Conservation (phyloP, 2,329 filamentous ascomycete genomes). For the Mycosphaerella sp. region DNA sequence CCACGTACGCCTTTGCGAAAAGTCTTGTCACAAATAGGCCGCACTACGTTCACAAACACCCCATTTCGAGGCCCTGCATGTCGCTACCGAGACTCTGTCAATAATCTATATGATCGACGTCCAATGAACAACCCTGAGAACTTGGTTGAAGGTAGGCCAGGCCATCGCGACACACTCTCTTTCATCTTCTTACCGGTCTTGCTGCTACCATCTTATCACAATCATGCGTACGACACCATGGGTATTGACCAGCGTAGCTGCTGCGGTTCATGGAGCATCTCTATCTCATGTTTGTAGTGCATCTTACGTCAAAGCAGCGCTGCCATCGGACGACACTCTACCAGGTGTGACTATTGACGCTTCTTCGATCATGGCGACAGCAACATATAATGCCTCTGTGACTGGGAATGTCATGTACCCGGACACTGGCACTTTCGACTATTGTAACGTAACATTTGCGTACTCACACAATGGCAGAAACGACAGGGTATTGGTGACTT, state of each 20-base stretch:
- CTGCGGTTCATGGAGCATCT: not conserved
- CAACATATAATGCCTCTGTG: conserved; percentile 34
- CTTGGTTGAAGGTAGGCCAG: no score
- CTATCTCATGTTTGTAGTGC: not conserved
- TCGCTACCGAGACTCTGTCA: no score
- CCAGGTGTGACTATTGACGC: conserved; percentile 37
- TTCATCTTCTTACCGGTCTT: not conserved
- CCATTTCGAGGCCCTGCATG: no score
- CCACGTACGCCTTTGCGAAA: conserved; percentile 13
- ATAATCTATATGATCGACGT: no score
- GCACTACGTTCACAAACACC: not conserved
- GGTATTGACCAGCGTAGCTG: not conserved
- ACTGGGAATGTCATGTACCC: conserved; percentile 29
- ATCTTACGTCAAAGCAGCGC: not conserved
- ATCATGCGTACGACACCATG: not conserved
- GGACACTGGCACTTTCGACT: conserved; percentile 32
- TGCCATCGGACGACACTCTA: not conserved
- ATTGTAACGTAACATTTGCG: conserved; percentile 43
- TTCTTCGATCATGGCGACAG: conserved; percentile 35
- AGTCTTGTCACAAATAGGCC: conserved; percentile 9
- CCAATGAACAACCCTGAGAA: no score
- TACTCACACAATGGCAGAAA: conserved; percentile 40
- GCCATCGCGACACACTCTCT: no score
- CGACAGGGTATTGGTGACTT: conserved; percentile 34
- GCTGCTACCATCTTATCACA: not conserved